Evolutionary conservation across 768 basidiomycete species (phyloP), one percentile per base, ranked within the genome.

Genomic region (Trametes villosa): DNA sequence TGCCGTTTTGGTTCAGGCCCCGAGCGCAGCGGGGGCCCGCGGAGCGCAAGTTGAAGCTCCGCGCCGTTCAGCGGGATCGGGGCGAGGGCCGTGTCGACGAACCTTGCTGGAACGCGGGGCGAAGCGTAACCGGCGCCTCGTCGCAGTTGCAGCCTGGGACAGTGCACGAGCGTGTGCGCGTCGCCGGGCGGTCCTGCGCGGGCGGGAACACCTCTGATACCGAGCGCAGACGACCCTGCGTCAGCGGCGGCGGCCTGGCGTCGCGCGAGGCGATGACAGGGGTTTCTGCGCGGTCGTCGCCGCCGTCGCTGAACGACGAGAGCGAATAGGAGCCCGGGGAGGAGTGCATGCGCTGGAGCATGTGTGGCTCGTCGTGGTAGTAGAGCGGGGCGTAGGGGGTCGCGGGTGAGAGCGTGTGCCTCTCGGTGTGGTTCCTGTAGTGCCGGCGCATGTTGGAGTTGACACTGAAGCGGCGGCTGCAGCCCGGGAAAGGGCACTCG

Each of bases 361-460:
- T 40, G 24, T 40, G 41, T 15, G 48, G 27, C 30, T 48, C 27
- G 8, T 30, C 45, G 36, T 50, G 31, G 51, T 57, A 36, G 45
- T 52, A 53, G 1, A 18, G 50, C 12, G 48, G 26, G 1, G 55
- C 24, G n/a, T 62, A 50, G 20, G 44, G 41, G 18, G 34, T 20
- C 18, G 56, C 20, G 13, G 55, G 49, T 2, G 30, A 12, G 24
- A 48, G 22, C 20, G 44, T 45, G 49, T 33, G 45, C 9, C 36
- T 61, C 20, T 62, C 41, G 38, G 42, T 58, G 60, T 92, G 90
- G 72, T 89, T 91, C 41, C 89, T 79, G 68, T 86, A 86, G 67
- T 93, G 91, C 3, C 91, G 79, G 29, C 90, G 82, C 91, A 92
- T 92, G 71, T 92, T 93, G 0, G 89, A 90, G 70, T 91, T 90